Conservation (phyloP, 345 rosid species). For the Carallia brachiata region DNA sequence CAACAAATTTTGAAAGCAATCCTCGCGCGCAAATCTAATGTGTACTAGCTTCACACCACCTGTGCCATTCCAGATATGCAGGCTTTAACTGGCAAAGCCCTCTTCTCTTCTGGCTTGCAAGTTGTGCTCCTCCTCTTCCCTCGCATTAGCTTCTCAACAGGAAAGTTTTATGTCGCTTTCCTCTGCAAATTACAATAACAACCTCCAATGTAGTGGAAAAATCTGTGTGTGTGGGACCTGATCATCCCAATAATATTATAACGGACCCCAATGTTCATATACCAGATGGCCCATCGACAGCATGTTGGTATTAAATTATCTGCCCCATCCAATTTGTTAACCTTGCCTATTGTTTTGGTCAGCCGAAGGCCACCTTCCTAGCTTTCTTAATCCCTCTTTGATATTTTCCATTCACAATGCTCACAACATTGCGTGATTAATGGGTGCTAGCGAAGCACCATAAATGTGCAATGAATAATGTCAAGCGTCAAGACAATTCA, state of each 20-base stretch:
- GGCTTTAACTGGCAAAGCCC: conserved; percentile 34
- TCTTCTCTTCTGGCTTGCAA: conserved; percentile 22
- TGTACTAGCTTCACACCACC: conserved; percentile 11
- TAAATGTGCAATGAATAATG: too few relatives aligned
- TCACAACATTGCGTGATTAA: too few relatives aligned
- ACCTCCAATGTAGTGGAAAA: background rate
- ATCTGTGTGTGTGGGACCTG: background rate
- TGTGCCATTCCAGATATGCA: conserved; percentile 45
- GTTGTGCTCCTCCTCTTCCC: conserved; percentile 25
- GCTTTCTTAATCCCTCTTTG: background rate
- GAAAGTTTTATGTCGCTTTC: background rate
- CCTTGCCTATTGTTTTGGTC: background rate
- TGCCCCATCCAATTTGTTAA: conserved; percentile 12
- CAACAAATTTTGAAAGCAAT: too few relatives aligned
- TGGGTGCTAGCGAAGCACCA: too few relatives aligned
- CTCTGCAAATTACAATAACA: background rate
- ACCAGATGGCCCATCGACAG: conserved; percentile 9
- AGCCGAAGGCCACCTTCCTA: background rate
- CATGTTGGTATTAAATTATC: conserved; percentile 4
- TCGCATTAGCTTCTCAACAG: conserved; percentile 1
- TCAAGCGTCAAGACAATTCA: too few relatives aligned
- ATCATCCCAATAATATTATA: background rate
- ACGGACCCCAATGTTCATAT: conserved; percentile 1
- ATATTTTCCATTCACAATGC: too few relatives aligned
- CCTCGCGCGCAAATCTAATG: too few relatives aligned